Percentiles rank a stretch among this genome's conserved stretches.
Conservation (phyloP, 2,329 filamentous ascomycete species). For the Pseudocercospora cruenta region DNA sequence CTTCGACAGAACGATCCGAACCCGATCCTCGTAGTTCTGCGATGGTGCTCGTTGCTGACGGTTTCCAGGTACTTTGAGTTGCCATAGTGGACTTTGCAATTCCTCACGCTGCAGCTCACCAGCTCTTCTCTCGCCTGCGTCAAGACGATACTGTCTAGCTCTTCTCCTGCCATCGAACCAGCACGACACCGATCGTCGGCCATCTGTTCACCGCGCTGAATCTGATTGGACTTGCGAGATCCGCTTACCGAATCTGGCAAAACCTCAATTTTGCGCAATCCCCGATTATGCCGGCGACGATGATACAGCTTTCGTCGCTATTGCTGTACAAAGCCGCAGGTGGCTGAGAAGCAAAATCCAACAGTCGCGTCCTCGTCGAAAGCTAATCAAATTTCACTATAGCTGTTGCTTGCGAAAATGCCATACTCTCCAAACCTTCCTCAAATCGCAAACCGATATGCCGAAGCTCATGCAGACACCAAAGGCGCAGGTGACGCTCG, state of each 20-base stretch:
- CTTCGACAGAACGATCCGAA: neutral
- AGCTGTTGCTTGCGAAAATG: neutral
- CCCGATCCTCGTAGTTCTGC: neutral
- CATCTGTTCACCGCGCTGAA: neutral
- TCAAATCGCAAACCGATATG: slow-evolving; percentile 7
- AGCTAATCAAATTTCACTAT: neutral
- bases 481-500: slow-evolving; percentile 16
- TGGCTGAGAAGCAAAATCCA: neutral
- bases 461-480: neutral
- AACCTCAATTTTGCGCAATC: neutral
- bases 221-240: neutral
- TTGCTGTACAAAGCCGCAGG: neutral
- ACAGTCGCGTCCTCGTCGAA: no score
- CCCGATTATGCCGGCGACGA: neutral
- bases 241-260: neutral
- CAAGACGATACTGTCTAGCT: neutral
- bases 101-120: neutral
- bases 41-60: neutral
- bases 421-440: slow-evolving; percentile 1
- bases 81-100: neutral
- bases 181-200: neutral
- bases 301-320: neutral
- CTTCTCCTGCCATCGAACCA: neutral
- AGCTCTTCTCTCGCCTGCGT: no score
- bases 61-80: neutral